phyloP scores from a whole-genome alignment of 768 basidiomycete genomes.

The Mrakia gelida region DNA sequence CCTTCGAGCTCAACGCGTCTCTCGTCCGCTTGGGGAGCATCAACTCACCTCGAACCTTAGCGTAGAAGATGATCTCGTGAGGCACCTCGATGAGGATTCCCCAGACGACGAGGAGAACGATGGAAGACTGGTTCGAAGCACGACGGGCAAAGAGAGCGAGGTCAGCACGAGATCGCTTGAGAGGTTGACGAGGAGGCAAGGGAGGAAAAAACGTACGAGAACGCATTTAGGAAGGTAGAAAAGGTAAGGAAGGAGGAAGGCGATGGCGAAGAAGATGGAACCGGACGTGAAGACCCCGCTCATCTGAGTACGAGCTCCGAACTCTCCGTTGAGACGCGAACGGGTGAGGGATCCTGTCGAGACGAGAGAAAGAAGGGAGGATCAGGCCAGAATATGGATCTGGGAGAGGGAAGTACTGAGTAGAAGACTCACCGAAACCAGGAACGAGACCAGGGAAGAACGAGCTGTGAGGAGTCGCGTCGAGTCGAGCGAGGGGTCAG shows the following conservation, averaged over 20 bases:
- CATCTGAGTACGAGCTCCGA: conserved; percentile 86
- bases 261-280: conserved; percentile 74
- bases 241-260: conserved; percentile 80
- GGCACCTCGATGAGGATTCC: conserved; percentile 79
- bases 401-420: not conserved
- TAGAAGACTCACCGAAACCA: conserved; percentile 59
- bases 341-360: conserved; percentile 40
- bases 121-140: not conserved
- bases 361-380: not conserved
- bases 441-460: conserved; percentile 86
- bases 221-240: conserved; percentile 87
- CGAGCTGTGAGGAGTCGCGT: conserved; percentile 47
- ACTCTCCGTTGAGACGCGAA: conserved; percentile 83
- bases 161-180: conserved; percentile 53
- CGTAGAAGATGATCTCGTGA: conserved; percentile 78
- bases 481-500: not conserved
- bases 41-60: conserved; percentile 50
- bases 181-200: not conserved
- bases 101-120: conserved; percentile 58
- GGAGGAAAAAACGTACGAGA: conserved; percentile 47
- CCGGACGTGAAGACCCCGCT: conserved; percentile 67
- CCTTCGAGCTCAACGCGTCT: not conserved
- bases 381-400: too few species aligned
- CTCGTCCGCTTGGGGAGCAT: too few species aligned
- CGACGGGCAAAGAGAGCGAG: not conserved